Conservation (phyloP, 768 basidiomycete species). For the Hypsizygus marmoreus region DNA sequence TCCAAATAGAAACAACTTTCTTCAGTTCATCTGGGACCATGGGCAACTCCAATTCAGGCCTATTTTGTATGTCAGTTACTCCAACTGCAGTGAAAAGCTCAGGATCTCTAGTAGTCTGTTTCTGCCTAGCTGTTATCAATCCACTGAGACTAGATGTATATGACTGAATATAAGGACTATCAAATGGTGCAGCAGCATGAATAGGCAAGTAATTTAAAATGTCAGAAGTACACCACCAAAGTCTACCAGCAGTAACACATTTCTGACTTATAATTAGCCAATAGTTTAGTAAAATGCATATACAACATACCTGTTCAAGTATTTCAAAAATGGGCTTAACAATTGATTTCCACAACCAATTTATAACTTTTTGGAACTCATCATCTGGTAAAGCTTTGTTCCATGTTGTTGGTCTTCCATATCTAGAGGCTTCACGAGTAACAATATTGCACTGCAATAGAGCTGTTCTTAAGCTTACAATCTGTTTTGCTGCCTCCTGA, state of each 20-base stretch:
- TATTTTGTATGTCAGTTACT: neutral
- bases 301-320: constrained; percentile 7
- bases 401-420: neutral
- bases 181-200: constrained; percentile 16
- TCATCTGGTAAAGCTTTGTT: neutral
- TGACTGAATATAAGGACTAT: constrained; percentile 13
- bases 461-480: neutral
- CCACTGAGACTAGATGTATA: constrained; percentile 14
- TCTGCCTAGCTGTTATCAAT: constrained; percentile 7
- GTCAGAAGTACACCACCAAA: constrained; percentile 15
- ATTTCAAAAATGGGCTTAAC: constrained; percentile 4
- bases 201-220: constrained; percentile 11
- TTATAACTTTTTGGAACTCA: neutral
- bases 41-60: neutral
- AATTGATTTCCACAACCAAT: constrained; percentile 1
- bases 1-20: neutral
- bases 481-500: neutral
- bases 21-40: neutral
- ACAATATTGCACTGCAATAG: neutral
- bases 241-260: constrained; percentile 3
- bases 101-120: neutral
- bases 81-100: constrained; percentile 8
- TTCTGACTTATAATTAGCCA: neutral
- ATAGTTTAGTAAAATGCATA: neutral
- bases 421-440: neutral